Conservation (phyloP, 2,329 filamentous ascomycete genomes). For the Exophiala lecanii-corni region DNA sequence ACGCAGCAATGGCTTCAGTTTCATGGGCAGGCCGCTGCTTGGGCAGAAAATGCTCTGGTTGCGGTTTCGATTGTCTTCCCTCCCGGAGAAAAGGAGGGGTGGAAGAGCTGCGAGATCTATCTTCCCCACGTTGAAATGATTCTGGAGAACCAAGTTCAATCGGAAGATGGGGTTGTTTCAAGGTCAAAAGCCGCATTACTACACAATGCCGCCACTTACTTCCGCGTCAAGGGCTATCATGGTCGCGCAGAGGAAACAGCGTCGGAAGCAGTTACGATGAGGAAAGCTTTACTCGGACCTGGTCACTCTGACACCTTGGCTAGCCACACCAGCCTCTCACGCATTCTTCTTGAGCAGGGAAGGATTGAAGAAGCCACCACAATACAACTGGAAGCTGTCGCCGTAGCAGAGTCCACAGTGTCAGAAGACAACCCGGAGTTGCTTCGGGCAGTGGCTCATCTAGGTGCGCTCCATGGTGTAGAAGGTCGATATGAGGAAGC, state of each 20-base stretch:
- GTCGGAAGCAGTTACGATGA: constrained; percentile 12
- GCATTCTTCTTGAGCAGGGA: constrained; percentile 25
- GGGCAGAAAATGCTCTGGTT: constrained; percentile 6
- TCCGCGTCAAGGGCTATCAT: constrained; percentile 16
- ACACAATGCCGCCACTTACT: constrained; percentile 2
- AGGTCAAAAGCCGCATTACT: constrained; percentile 2
- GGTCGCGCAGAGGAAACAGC: constrained; percentile 13
- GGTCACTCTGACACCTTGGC: constrained; percentile 7
- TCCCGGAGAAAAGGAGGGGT: constrained; percentile 6
- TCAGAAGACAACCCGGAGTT: constrained; percentile 29
- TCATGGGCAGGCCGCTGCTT: neutral
- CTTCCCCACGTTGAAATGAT: constrained; percentile 5
- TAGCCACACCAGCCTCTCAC: constrained; percentile 24
- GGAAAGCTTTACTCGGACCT: constrained; percentile 12
- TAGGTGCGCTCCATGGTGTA: constrained; percentile 27
- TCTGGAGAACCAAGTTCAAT: neutral
- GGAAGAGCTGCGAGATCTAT: constrained; percentile 6
- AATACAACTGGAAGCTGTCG: constrained; percentile 19
- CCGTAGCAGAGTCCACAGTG: constrained; percentile 12
- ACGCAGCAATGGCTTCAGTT: constrained; percentile 8
- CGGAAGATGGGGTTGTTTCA: neutral
- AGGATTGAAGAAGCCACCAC: constrained; percentile 18
- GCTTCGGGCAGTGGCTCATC: constrained; percentile 30
- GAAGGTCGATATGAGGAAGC: constrained; percentile 22
- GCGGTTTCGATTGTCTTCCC: constrained; percentile 6